A percentile compares a stretch with the other conserved stretches of the same genome.
These are phyloP conservation scores for Thozetella sp. DNA, from an alignment of 495 filamentous ascomycete species.

Conservation along the genomic window DNA sequence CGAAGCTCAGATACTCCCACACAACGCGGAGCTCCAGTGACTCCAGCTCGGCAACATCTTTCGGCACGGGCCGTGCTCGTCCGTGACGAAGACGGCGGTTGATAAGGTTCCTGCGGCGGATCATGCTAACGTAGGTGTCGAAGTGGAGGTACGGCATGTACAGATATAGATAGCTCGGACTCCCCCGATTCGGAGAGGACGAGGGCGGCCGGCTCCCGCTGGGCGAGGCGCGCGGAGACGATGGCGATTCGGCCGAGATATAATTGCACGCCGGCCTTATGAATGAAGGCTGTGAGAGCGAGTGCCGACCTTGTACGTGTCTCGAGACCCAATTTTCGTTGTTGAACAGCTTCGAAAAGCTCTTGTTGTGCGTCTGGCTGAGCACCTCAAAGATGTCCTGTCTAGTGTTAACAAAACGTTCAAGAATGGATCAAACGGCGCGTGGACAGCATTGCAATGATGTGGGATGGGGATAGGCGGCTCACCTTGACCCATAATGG, in stretches of 20 bases:
- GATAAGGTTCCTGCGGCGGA: conserved; percentile 61
- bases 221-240: neutral
- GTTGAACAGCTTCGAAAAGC: conserved; percentile 46
- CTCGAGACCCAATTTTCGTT: conserved; percentile 50
- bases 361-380: conserved; percentile 28
- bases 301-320: conserved; percentile 44
- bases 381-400: conserved; percentile 39
- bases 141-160: conserved; percentile 64
- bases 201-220: neutral
- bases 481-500: conserved; percentile 64
- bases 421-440: too few species aligned
- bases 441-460: conserved; percentile 26
- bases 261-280: conserved; percentile 45
- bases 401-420: too few species aligned
- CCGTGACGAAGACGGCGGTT: conserved; percentile 55
- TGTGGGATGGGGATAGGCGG: conserved; percentile 20
- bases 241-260: conserved; percentile 39
- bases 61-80: conserved; percentile 57
- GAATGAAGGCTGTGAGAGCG: conserved; percentile 46
- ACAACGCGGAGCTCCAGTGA: conserved; percentile 62
- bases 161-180: conserved; percentile 42
- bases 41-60: conserved; percentile 48
- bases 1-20: conserved; percentile 66
- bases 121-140: conserved; percentile 63
- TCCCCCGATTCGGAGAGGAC: conserved; percentile 31